Evolutionary conservation across 2,329 filamentous ascomycete species (phyloP).

Genomic region (Fusarium sp.): DNA sequence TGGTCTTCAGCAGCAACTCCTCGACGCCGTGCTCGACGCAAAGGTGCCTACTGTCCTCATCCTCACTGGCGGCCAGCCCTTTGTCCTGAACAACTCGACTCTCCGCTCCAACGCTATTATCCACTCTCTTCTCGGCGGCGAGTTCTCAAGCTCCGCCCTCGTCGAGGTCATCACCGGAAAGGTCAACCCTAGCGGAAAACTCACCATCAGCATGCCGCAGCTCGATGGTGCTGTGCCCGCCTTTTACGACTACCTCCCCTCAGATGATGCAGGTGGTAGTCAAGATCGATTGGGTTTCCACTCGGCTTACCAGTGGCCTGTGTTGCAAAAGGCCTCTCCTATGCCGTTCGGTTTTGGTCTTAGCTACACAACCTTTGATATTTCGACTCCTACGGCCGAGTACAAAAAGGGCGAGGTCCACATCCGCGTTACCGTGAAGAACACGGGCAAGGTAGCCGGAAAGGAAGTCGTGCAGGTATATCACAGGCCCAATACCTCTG

Average conservation of each 20-base stretch:
- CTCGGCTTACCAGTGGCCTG: slow-evolving; percentile 53
- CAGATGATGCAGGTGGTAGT: slow-evolving; percentile 70
- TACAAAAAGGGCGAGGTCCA: slow-evolving; percentile 55
- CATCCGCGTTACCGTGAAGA: slow-evolving; percentile 65
- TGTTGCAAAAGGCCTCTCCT: slow-evolving; percentile 34
- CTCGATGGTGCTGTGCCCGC: slow-evolving; percentile 62
- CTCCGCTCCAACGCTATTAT: slow-evolving; percentile 65
- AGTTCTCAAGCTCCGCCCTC: slow-evolving; percentile 73
- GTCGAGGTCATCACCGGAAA: slow-evolving; percentile 73
- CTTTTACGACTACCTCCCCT: slow-evolving; percentile 75
- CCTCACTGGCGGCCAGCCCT: slow-evolving; percentile 48
- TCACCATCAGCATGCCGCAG: slow-evolving; percentile 61
- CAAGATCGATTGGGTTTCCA: slow-evolving; percentile 67
- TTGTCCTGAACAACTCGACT: slow-evolving; percentile 46
- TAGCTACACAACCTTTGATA: slow-evolving; percentile 72
- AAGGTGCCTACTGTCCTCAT: slow-evolving; percentile 48
- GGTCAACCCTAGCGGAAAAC: slow-evolving; percentile 63
- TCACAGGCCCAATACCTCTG: slow-evolving; percentile 60
- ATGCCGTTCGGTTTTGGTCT: slow-evolving; percentile 70
- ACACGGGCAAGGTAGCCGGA: slow-evolving; percentile 64
- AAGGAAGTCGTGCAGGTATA: slow-evolving; percentile 67
- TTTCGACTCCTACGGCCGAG: slow-evolving; percentile 52
- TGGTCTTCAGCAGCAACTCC: slow-evolving; percentile 49
- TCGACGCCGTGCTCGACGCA: slow-evolving; percentile 48
- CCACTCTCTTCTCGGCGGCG: slow-evolving; percentile 72